Evolutionary conservation across 495 filamentous ascomycete genomes (phyloP).

Genomic region (Xylaria intraflava): DNA sequence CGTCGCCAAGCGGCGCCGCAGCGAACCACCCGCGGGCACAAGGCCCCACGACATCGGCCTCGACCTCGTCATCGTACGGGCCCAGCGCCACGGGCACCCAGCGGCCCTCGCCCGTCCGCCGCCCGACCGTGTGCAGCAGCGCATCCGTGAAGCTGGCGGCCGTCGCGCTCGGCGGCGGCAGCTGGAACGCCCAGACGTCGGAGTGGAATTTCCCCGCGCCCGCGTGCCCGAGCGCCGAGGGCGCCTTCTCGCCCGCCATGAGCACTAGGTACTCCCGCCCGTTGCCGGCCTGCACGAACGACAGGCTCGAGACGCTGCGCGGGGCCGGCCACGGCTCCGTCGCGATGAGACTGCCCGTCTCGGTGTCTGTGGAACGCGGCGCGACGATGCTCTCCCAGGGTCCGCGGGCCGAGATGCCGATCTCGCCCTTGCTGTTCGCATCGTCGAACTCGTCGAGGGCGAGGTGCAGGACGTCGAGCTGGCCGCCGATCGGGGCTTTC

Average conservation of each 20-base stretch:
- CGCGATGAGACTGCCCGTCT: slow-evolving; percentile 17
- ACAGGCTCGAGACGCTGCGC: slow-evolving; percentile 40
- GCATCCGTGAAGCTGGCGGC: slow-evolving; percentile 48
- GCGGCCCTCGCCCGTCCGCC: slow-evolving; percentile 43
- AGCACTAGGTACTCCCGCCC: slow-evolving; percentile 57
- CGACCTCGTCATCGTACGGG: slow-evolving; percentile 41
- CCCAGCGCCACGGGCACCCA: slow-evolving; percentile 43
- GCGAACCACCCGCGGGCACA: slow-evolving; percentile 42
- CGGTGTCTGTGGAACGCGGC: slow-evolving; percentile 11
- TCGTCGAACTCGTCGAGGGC: slow-evolving; percentile 44
- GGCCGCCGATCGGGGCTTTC: slow-evolving; percentile 51
- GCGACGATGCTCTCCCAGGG: slow-evolving; percentile 33
- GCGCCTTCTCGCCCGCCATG: slow-evolving; percentile 60
- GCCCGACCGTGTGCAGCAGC: slow-evolving; percentile 46
- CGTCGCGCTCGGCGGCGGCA: slow-evolving; percentile 45
- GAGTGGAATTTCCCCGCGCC: slow-evolving; percentile 60
- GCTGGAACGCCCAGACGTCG: slow-evolving; percentile 71
- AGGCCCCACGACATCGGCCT: slow-evolving; percentile 34
- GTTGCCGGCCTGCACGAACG: slow-evolving; percentile 42
- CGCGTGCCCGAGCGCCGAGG: slow-evolving; percentile 55
- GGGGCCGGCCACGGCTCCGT: slow-evolving; percentile 33
- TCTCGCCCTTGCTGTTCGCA: slow-evolving; percentile 34
- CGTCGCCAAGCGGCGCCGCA: slow-evolving; percentile 39
- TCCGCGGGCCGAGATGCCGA: slow-evolving; percentile 28
- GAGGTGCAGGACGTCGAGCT: slow-evolving; percentile 54